Percentiles rank a stretch among this genome's conserved stretches.
Conservation (phyloP, 2,329 filamentous ascomycete species). For the Verticillium isaacii region DNA sequence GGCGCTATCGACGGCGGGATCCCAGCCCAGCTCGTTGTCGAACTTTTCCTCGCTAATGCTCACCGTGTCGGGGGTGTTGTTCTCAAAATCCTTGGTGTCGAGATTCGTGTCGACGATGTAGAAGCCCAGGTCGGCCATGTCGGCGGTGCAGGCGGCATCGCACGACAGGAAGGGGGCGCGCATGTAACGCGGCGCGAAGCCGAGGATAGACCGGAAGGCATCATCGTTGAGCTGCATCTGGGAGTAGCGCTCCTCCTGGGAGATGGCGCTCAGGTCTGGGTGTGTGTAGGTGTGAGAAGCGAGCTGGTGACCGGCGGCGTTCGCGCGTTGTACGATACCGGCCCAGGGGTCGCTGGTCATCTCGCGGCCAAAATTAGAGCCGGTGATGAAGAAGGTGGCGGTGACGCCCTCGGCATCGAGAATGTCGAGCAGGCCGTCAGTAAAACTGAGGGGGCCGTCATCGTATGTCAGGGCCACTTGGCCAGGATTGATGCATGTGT, state of each 20-base stretch:
- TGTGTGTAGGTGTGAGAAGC: slow-evolving; percentile 36
- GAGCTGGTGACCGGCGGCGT: slow-evolving; percentile 37
- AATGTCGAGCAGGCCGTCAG: slow-evolving; percentile 32
- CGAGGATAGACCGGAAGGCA: slow-evolving; percentile 35
- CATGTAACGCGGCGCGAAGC: slow-evolving; percentile 37
- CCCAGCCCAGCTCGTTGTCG: slow-evolving; percentile 15
- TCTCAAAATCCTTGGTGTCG: slow-evolving; percentile 57
- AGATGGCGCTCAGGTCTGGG: slow-evolving; percentile 31
- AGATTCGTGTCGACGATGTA: slow-evolving; percentile 53
- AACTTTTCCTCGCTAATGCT: slow-evolving; percentile 35
- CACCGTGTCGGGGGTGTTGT: slow-evolving; percentile 44
- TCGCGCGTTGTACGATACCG: slow-evolving; percentile 31
- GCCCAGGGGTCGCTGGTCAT: slow-evolving; percentile 33
- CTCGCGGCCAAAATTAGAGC: slow-evolving; percentile 33
- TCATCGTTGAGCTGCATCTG: slow-evolving; percentile 42
- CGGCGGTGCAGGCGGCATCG: slow-evolving; percentile 15
- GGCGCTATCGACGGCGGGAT: slow-evolving; percentile 25
- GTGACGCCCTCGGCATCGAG: slow-evolving; percentile 23
- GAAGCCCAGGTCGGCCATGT: slow-evolving; percentile 37
- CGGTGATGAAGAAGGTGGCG: slow-evolving; percentile 38
- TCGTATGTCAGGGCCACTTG: slow-evolving; percentile 41
- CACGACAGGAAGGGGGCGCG: slow-evolving; percentile 41
- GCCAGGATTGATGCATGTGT: slow-evolving; percentile 25
- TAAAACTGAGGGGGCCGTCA: slow-evolving; percentile 40
- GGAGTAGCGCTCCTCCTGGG: slow-evolving; percentile 23